Evolutionary conservation across 192 early-diverging fungal genomes (phyloP), one percentile per base, ranked within the genome.

Genomic region (Ambispora gerdemannii): DNA sequence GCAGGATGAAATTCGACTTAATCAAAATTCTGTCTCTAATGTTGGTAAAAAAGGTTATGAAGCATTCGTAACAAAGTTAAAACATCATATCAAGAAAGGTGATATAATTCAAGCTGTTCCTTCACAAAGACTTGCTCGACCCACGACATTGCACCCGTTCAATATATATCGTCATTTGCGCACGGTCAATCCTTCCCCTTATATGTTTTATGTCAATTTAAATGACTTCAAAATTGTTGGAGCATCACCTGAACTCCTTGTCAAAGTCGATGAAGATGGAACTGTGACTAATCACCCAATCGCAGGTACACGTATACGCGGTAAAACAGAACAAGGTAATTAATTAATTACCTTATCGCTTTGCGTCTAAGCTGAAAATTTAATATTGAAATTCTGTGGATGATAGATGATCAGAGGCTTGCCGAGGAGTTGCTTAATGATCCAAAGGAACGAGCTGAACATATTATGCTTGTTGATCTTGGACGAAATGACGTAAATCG

Each of bases 81-180:
- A 97, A 82, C 76, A 91, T 53, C 92, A 97, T 77, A 98, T 99
- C 76, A 87, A 86, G 67, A 84, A 90, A 72, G 97, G 97, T 27
- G 95, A 99, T 73, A 95, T 99, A 56, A 96, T 99, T 80, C 97
- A 99, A 77, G 93, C 96, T 0, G 97, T 99, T 2, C 96, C 96
- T 0, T 92, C 91, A 0, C 97, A 97, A 78, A 82, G 97, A 35
- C 80, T 98, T 66, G 85, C 88, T 27, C 93, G 93, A 50, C 83
- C 84, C 17, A 98, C 97, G 10, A 75, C 88, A 3, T 77, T 99
- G 50, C 93, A 99, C 78, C 96, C 97, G 11, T 98, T 99, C 81
- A 99, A 99, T 77, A 94, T 95, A 27, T 99, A 99, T 81, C 86
- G 97, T 38, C 89, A 95, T 65, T 81, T 99, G 67, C 85, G 97